phyloP scores from a whole-genome alignment of 768 basidiomycete genomes.

The Podaxis sp. region DNA sequence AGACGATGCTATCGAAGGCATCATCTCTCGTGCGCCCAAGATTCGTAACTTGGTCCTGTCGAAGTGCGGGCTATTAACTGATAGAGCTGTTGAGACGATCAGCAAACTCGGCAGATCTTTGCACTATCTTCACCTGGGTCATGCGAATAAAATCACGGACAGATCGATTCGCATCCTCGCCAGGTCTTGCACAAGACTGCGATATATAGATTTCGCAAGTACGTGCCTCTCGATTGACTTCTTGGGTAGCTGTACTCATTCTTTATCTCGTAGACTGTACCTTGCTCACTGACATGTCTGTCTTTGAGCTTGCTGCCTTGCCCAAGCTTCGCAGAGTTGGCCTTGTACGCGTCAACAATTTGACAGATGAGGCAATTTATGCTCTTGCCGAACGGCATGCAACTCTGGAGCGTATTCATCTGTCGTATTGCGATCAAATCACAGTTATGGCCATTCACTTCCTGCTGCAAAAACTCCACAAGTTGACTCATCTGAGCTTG shows the following conservation, averaged over 20 bases:
- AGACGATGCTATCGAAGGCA: constrained; percentile 81
- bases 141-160: constrained; percentile 89
- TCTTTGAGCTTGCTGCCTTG: constrained; percentile 84
- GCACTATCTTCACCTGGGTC: constrained; percentile 94
- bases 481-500: constrained; percentile 90
- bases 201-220: constrained; percentile 98
- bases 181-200: constrained; percentile 80
- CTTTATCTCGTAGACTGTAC: constrained; percentile 60
- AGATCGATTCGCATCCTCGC: constrained; percentile 81
- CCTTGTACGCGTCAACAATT: constrained; percentile 86
- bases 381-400: constrained; percentile 82
- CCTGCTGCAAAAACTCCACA: constrained; percentile 83
- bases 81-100: constrained; percentile 79
- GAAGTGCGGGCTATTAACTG: constrained; percentile 78
- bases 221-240: constrained; percentile 28
- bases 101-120: constrained; percentile 87
- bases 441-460: constrained; percentile 89
- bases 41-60: constrained; percentile 86
- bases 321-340: constrained; percentile 93
- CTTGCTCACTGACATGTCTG: constrained; percentile 88
- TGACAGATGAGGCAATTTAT: constrained; percentile 93
- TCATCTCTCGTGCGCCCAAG: constrained; percentile 76
- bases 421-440: constrained; percentile 96
- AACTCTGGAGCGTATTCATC: constrained; percentile 91
- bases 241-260: constrained; percentile 1